Evolutionary conservation across 208 protist genomes (phyloP).

Genomic region (Naegleria fowleri): DNA sequence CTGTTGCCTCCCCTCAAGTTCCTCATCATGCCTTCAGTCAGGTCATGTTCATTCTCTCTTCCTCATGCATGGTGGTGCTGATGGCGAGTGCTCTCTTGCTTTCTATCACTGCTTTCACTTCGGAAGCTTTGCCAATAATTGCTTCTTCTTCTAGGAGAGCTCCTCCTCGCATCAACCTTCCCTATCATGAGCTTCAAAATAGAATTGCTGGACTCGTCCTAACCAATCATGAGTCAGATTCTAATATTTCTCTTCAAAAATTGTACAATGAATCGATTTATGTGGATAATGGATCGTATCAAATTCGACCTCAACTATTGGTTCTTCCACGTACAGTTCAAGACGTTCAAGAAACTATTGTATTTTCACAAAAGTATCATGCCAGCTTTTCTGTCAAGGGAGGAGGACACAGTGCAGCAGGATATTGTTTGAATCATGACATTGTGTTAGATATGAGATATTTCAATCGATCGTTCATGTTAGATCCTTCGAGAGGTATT

Average conservation of each 20-base stretch:
- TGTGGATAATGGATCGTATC: neutral
- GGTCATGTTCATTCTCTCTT: no score
- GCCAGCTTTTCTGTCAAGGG: neutral
- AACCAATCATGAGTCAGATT: neutral
- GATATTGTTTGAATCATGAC: neutral
- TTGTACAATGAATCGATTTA: constrained; percentile 1
- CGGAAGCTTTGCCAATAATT: no score
- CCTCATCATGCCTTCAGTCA: no score
- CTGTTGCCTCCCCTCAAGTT: no score
- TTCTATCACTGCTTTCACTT: no score
- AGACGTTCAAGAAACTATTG: neutral
- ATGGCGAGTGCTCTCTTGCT: no score
- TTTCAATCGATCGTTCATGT: neutral
- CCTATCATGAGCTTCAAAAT: neutral
- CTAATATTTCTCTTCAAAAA: neutral
- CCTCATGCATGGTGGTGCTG: no score
- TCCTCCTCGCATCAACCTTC: no score
- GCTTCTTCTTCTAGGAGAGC: no score
- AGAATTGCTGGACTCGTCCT: neutral
- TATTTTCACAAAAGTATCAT: neutral
- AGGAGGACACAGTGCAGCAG: neutral
- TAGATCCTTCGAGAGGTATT: neutral
- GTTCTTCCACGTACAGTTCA: neutral
- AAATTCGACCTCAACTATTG: neutral
- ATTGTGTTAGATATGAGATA: constrained; percentile 16